A percentile compares a stretch with the other conserved stretches of the same genome.
Evolutionary conservation across 257 asterid genomes (phyloP).

Genomic region (Penstemon newberryi): DNA sequence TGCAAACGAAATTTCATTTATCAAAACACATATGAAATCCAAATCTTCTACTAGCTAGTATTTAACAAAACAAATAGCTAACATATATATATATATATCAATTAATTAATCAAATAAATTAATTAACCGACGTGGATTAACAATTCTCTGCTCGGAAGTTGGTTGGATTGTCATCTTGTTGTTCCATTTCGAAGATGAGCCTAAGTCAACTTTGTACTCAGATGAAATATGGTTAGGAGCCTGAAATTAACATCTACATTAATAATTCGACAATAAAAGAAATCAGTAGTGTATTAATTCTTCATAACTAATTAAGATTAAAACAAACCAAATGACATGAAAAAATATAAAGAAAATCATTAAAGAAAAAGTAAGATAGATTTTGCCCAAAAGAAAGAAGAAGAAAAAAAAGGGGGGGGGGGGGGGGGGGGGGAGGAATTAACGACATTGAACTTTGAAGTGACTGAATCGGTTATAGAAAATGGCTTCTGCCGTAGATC

Average conservation of each 20-base stretch:
- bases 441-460: constrained; percentile 42
- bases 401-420: neutral
- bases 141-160: constrained; percentile 45
- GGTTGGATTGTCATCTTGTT: constrained; percentile 46
- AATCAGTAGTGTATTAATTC: no score
- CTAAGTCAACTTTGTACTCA: constrained; percentile 55
- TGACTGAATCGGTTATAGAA: constrained; percentile 59
- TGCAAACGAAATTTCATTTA: constrained; percentile 29
- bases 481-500: neutral
- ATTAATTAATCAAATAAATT: neutral
- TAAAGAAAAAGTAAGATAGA: neutral
- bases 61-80: neutral
- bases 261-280: no score
- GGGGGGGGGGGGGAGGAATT: no score
- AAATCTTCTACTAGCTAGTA: neutral
- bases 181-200: constrained; percentile 69
- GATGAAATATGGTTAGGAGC: constrained; percentile 37
- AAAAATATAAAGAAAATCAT: neutral
- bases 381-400: constrained; percentile 24
- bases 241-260: constrained; percentile 35
- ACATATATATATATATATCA: no score
- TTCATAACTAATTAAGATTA: neutral
- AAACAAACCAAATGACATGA: neutral
- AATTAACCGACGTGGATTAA: constrained; percentile 54
- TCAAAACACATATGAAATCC: neutral